Base-by-base conservation (phyloP, 768 basidiomycete species). In the Crepidotus variabilis region DNA sequence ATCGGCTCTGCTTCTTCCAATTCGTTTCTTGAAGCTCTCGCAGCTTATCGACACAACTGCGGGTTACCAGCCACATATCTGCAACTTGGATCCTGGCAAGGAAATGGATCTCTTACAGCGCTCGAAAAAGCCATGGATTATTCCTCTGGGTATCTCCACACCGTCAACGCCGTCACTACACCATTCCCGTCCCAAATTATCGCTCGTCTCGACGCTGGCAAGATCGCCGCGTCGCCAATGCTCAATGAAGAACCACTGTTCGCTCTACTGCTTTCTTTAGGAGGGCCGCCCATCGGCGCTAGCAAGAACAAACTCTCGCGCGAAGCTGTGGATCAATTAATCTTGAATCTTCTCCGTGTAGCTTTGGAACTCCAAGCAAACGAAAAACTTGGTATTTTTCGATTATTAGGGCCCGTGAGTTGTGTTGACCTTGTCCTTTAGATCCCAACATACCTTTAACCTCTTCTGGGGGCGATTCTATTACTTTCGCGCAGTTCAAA, bases 401-500 rank as follows among this genome's bases (percentile, higher is more conserved):
- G 56, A 54, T n/a, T 63, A 65, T 28, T 58, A 65, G 16, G 52
- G 70, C 35, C 65, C 63, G 7, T 45, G 10, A 18, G 13, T 7
- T 8, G 4, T 45, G 2, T 51, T 16, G 13, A 14, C 18, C 4
- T 1, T 18, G 20, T 10, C 45, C 13, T 50, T 36, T 46, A 72
- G 72, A 73, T 47, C 52, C 63, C 13, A 59, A 60, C 14, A 66
- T 68, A 14, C 61, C 69, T 21, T 60, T 73, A 28, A 68, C 65
- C 3, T 61, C 67, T 4, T 67, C 64, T 18, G 71, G 71, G 5
- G 64, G 69, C 9, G 72, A 72, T 54, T 73, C 71, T 0, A 73
- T 73, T 51, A 65, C 69, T 2, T 73, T 72, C 54, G 69, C 67
- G 4, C 71, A 73, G 55, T 65, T 72, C 53, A 67, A 69, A 18